These are phyloP conservation scores for Acorus gramineus DNA, from an alignment of 106 monocot species.

Conservation along the genomic window DNA sequence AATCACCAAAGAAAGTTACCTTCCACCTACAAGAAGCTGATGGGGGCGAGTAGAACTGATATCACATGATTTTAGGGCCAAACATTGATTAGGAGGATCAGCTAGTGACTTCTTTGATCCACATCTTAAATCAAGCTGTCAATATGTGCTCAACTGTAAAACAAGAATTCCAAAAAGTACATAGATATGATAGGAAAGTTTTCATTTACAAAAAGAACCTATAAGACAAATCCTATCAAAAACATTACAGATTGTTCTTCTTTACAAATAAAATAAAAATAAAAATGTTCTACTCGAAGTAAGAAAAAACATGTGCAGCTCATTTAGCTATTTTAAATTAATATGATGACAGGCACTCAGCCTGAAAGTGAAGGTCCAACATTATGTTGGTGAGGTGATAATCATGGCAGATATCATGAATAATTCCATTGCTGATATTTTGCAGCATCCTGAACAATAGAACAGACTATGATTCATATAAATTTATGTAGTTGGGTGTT, in stretches of 20 bases:
- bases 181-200: neutral
- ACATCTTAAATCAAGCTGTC: constrained; percentile 80
- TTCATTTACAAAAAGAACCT: neutral
- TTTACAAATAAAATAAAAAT: neutral
- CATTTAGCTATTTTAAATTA: no score
- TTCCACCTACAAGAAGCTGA: constrained; percentile 93
- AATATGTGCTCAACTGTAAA: neutral
- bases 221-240: neutral
- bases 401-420: no score
- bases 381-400: no score
- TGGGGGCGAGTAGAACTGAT: constrained; percentile 88
- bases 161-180: no score
- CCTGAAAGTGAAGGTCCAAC: no score
- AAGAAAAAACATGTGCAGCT: neutral
- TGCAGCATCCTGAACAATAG: no score
- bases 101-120: constrained; percentile 81
- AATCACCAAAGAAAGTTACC: constrained; percentile 27
- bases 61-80: constrained; percentile 88
- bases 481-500: no score
- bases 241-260: neutral
- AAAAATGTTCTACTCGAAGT: neutral
- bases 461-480: no score
- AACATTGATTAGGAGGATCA: constrained; percentile 56
- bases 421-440: no score
- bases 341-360: no score